These are phyloP conservation scores for Euphorbia lathyris DNA, from an alignment of 345 rosid species.

Conservation along the genomic window DNA sequence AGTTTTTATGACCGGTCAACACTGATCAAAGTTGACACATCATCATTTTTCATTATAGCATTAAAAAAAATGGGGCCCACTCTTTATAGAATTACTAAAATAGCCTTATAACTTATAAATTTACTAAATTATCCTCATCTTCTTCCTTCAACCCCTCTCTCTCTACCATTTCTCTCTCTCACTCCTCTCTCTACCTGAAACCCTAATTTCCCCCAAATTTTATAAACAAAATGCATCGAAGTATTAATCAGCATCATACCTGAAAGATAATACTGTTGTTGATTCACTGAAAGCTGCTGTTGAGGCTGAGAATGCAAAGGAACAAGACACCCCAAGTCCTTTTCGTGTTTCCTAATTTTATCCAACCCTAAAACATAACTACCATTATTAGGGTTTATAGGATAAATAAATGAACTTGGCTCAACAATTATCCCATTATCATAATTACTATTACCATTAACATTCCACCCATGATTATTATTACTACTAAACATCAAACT, in stretches of 20 bases:
- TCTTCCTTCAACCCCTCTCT: too few relatives aligned
- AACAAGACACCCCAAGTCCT: slow-evolving; percentile 18
- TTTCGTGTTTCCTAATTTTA: slow-evolving; percentile 21
- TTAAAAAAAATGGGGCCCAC: too few relatives aligned
- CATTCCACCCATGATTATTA: neutral
- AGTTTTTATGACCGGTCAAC: too few relatives aligned
- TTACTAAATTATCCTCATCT: too few relatives aligned
- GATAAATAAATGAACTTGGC: slow-evolving; percentile 22
- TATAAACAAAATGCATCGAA: too few relatives aligned
- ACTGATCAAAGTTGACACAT: too few relatives aligned
- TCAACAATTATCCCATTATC: slow-evolving; percentile 23
- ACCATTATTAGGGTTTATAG: slow-evolving; percentile 3
- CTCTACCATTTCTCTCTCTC: too few relatives aligned
- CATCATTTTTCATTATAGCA: too few relatives aligned
- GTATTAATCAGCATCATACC: slow-evolving; percentile 14
- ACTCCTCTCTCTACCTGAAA: too few relatives aligned
- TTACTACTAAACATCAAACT: neutral
- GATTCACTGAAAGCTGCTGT: slow-evolving; percentile 21
- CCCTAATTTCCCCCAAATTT: too few relatives aligned
- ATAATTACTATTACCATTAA: neutral
- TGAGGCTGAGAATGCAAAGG: slow-evolving; percentile 5
- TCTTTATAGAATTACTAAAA: too few relatives aligned
- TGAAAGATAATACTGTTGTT: slow-evolving; percentile 27
- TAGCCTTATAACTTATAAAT: too few relatives aligned
- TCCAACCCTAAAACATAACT: slow-evolving; percentile 18